phyloP scores from a whole-genome alignment of 805 yeast genomes.

The Wickerhamiella sergipiensis region DNA sequence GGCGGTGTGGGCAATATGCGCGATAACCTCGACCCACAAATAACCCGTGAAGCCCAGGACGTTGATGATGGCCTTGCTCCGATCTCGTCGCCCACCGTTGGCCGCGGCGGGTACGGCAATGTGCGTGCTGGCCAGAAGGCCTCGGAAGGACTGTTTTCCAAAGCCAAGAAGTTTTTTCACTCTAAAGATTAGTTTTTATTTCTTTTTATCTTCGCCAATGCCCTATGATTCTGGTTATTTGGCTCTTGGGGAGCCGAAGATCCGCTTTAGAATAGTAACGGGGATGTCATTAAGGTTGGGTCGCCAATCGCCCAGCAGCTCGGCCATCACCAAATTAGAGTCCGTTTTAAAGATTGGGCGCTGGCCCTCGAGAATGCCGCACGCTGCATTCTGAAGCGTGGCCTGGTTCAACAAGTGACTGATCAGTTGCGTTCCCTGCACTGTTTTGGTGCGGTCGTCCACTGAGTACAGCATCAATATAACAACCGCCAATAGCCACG shows the following conservation, averaged over 20 bases:
- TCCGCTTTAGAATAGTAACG: neutral
- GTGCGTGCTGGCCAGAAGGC: conserved; percentile 29
- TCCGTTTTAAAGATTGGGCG: neutral
- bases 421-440: neutral
- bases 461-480: neutral
- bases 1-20: conserved; percentile 74
- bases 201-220: neutral
- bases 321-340: neutral
- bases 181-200: neutral
- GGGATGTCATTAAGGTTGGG: neutral
- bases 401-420: neutral
- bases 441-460: neutral
- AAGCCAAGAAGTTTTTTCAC: conserved; percentile 33
- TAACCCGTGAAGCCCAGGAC: conserved; percentile 53
- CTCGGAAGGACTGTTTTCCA: conserved; percentile 28
- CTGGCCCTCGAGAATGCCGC: neutral
- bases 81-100: conserved; percentile 27
- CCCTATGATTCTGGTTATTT: no score
- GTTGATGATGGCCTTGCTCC: conserved; percentile 40
- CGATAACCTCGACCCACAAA: conserved; percentile 37
- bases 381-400: neutral
- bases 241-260: no score
- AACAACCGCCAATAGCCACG: neutral
- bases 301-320: neutral
- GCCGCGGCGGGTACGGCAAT: conserved; percentile 58